Base-by-base conservation (phyloP, 768 basidiomycete genomes). In the Russula ochroleuca region DNA sequence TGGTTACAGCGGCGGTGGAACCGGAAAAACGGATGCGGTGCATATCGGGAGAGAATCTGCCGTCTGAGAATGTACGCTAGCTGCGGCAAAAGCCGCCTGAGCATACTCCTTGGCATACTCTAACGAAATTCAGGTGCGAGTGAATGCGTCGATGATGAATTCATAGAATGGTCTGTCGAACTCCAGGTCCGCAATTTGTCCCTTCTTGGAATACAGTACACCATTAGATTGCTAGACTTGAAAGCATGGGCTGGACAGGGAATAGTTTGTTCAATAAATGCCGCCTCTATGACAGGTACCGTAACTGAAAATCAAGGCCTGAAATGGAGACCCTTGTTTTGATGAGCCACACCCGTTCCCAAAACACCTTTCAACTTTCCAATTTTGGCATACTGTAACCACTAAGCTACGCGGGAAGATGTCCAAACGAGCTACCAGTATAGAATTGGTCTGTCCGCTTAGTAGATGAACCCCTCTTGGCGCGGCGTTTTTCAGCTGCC, bases 11-110 rank as follows among this genome's bases (percentile, higher is more conserved):
- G 23, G 53, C 23, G 33, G 43, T 59, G 33, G 38, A 45, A 37
- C 7, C 35, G 25, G 11, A 37, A 52, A 52, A 21, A 35, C 13
- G 21, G 11, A 62, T 41, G 23, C 8, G 15, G 11, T 35, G 17
- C 41, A 43, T 41, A n/a, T n/a, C n/a, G 2, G 21, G 19, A 57
- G 10, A 47, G 35, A 19, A 73, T 77, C 64, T 70, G 93, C 92
- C 92, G 75, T 96, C 94, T 0, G 94, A 94, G 63, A 95, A 86
- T 83, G 73, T 94, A 94, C 1, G 94, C 94, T 64, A 93, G 75
- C 90, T 92, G 70, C 49, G 54, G 25, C n/a, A n/a, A n/a, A n/a
- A n/a, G n/a, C n/a, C n/a, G n/a, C n/a, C n/a, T n/a, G n/a, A n/a
- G n/a, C n/a, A n/a, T n/a, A n/a, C n/a, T n/a, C n/a, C n/a, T n/a